These are phyloP conservation scores for Maudiozyma saulgeensis DNA, from an alignment of 805 yeast species.

Conservation along the genomic window DNA sequence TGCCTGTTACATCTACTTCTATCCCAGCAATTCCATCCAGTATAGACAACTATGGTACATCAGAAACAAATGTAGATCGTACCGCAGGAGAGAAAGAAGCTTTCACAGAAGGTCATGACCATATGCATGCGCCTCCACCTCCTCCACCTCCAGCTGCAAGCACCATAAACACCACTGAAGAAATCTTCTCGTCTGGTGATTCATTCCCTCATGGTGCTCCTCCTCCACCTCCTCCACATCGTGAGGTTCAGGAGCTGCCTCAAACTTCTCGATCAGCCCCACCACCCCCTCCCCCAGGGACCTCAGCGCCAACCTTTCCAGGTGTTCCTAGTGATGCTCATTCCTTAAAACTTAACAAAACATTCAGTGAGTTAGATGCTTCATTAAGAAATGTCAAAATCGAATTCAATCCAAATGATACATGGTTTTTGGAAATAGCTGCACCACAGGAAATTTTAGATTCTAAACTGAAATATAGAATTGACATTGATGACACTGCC, in stretches of 20 bases:
- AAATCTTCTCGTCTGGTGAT: slow-evolving; percentile 1
- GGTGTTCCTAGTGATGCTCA: background rate
- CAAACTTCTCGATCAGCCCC: slow-evolving; percentile 6
- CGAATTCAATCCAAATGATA: slow-evolving; percentile 26
- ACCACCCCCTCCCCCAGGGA: slow-evolving; percentile 7
- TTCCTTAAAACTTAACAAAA: slow-evolving; percentile 8
- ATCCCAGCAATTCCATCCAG: background rate
- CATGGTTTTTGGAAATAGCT: slow-evolving; percentile 63
- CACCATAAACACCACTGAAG: background rate
- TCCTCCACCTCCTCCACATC: slow-evolving; percentile 2
- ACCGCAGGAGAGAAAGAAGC: background rate
- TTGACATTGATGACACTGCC: slow-evolving; percentile 54
- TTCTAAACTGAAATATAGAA: slow-evolving; percentile 28
- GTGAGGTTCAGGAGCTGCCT: slow-evolving; percentile 2
- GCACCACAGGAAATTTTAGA: slow-evolving; percentile 34
- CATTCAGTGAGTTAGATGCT: slow-evolving; percentile 8
- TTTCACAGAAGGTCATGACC: background rate
- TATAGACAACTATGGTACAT: no score
- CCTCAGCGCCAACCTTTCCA: background rate
- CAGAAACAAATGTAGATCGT: no score
- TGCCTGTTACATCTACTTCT: background rate
- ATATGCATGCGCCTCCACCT: slow-evolving; percentile 3
- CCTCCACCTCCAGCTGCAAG: background rate
- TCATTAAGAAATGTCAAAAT: slow-evolving; percentile 11
- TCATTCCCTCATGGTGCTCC: slow-evolving; percentile 4